These are phyloP conservation scores for Pichia sp. DNA, from an alignment of 1,139 yeast species.

Conservation along the genomic window DNA sequence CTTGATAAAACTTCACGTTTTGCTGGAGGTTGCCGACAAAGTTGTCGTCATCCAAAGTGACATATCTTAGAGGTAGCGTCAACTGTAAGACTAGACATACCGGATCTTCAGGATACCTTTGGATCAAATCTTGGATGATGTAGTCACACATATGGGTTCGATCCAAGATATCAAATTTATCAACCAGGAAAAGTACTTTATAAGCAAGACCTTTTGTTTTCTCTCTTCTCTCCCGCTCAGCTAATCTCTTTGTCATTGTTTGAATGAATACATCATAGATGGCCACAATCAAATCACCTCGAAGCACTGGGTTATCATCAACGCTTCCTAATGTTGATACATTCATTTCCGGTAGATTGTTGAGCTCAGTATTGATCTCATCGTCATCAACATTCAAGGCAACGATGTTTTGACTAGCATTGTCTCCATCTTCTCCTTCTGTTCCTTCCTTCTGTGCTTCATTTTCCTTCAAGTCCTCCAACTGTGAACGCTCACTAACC, in stretches of 20 bases:
- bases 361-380: constrained; percentile 59
- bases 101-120: constrained; percentile 36
- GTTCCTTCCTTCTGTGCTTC: constrained; percentile 31
- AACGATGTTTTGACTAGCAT: not conserved
- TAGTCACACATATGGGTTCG: constrained; percentile 64
- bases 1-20: constrained; percentile 66
- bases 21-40: constrained; percentile 62
- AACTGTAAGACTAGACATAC: constrained; percentile 53
- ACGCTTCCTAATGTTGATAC: constrained; percentile 80
- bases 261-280: constrained; percentile 71
- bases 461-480: constrained; percentile 45
- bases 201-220: constrained; percentile 32
- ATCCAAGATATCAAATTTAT: constrained; percentile 63
- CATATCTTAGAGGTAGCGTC: constrained; percentile 62
- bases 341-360: constrained; percentile 80
- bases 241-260: constrained; percentile 38
- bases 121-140: constrained; percentile 49
- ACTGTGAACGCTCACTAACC: constrained; percentile 66
- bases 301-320: constrained; percentile 83
- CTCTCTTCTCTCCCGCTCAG: constrained; percentile 27
- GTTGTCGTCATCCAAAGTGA: constrained; percentile 34
- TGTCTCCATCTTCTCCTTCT: constrained; percentile 3
- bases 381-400: constrained; percentile 37
- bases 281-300: constrained; percentile 83
- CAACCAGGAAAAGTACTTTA: constrained; percentile 53